phyloP scores from a whole-genome alignment of 2,329 filamentous ascomycete genomes.

The Aspergillus unguis region DNA sequence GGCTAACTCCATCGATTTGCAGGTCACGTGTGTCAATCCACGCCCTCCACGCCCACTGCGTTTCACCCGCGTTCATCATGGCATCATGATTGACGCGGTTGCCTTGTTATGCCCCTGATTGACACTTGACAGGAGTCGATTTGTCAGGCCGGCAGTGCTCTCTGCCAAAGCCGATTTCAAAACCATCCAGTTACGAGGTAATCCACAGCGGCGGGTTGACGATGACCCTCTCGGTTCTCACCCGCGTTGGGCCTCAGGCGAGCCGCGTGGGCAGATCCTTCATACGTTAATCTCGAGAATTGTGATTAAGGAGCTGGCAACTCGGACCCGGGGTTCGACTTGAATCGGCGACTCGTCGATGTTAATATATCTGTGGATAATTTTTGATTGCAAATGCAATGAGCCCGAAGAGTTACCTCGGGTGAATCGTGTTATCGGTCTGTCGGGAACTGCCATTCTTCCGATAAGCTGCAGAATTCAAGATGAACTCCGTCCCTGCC shows the following conservation, averaged over 20 bases:
- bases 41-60: neutral
- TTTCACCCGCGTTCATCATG: slow-evolving; percentile 1
- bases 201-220: no score
- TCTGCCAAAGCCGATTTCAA: neutral
- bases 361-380: slow-evolving; percentile 11
- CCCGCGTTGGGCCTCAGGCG: neutral
- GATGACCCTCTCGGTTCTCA: no score
- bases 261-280: slow-evolving; percentile 7
- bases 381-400: slow-evolving; percentile 10
- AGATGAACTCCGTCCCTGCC: neutral
- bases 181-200: neutral
- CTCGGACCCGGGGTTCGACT: slow-evolving; percentile 20
- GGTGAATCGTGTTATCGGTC: neutral
- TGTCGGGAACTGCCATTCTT: neutral
- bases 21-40: slow-evolving; percentile 12
- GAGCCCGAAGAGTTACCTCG: slow-evolving; percentile 2
- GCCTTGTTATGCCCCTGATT: neutral
- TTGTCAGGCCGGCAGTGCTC: neutral
- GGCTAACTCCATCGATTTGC: slow-evolving; percentile 22
- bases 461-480: neutral
- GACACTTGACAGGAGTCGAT: neutral
- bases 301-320: slow-evolving; percentile 12
- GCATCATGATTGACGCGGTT: slow-evolving; percentile 7
- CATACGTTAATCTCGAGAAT: neutral
- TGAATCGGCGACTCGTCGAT: slow-evolving; percentile 1